Percentiles rank a stretch among this genome's conserved stretches.
These are phyloP conservation scores for Candida boidinii DNA, from an alignment of 805 yeast species.

Conservation along the genomic window DNA sequence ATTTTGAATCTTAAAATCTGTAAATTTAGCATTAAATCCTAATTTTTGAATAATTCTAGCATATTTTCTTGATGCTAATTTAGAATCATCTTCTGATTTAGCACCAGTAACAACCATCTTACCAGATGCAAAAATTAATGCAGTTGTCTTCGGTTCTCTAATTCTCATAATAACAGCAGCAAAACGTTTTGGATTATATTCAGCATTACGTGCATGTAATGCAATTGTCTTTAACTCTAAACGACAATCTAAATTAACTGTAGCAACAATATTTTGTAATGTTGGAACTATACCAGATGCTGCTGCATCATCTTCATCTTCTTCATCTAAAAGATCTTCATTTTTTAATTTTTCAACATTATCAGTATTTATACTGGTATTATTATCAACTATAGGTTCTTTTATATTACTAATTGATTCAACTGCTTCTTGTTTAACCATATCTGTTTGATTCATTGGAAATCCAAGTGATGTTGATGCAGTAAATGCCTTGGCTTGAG, in stretches of 20 bases:
- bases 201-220: conserved; percentile 97
- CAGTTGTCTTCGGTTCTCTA: conserved; percentile 97
- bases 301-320: conserved; percentile 57
- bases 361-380: neutral
- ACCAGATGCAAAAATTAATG: conserved; percentile 95
- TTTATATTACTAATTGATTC: conserved; percentile 19
- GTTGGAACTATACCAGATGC: conserved; percentile 97
- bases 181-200: conserved; percentile 96
- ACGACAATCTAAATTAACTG: conserved; percentile 94
- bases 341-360: neutral
- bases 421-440: conserved; percentile 10
- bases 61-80: conserved; percentile 92
- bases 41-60: conserved; percentile 97
- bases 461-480: conserved; percentile 56
- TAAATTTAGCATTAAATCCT: conserved; percentile 95
- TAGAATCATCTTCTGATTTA: conserved; percentile 97
- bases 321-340: too few relatives aligned
- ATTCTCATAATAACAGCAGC: conserved; percentile 99
- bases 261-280: conserved; percentile 91
- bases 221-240: conserved; percentile 95
- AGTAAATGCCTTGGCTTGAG: conserved; percentile 65
- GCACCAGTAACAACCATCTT: conserved; percentile 99
- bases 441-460: conserved; percentile 42
- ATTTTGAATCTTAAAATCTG: conserved; percentile 96
- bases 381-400: conserved; percentile 6